phyloP scores from a whole-genome alignment of 1,284 basidiomycete genomes.

The Trichosporon ovoides region DNA sequence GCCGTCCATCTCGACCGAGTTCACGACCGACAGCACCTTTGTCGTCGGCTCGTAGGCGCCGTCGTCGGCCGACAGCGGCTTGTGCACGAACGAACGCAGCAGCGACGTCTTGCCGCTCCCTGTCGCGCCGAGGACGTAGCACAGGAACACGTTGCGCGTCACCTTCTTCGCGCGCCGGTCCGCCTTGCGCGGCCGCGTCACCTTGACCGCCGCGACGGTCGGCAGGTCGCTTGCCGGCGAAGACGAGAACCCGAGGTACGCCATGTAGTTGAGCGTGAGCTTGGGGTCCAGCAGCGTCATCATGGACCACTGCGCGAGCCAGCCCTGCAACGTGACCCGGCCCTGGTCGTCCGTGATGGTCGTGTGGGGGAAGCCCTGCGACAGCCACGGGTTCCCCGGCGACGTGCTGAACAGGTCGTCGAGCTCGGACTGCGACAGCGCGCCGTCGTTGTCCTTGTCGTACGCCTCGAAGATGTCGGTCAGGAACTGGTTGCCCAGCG shows the following conservation, averaged over 20 bases:
- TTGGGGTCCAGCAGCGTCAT: slow-evolving; percentile 89
- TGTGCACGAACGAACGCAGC: slow-evolving; percentile 77
- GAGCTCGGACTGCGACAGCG: slow-evolving; percentile 77
- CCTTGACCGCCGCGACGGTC: slow-evolving; percentile 69
- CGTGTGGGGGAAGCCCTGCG: slow-evolving; percentile 79
- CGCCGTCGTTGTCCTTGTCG: slow-evolving; percentile 96
- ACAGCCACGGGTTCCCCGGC: slow-evolving; percentile 87
- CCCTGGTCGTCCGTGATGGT: slow-evolving; percentile 85
- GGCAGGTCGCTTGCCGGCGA: slow-evolving; percentile 46
- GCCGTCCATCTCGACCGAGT: slow-evolving; percentile 89
- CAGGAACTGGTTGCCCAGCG: slow-evolving; percentile 90
- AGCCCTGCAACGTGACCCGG: slow-evolving; percentile 89
- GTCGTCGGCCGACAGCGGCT: slow-evolving; percentile 55
- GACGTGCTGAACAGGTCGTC: slow-evolving; percentile 87
- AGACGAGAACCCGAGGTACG: slow-evolving; percentile 58
- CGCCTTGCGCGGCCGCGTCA: slow-evolving; percentile 73
- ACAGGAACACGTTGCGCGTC: slow-evolving; percentile 81
- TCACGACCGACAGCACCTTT: slow-evolving; percentile 85
- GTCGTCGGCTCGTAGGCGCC: slow-evolving; percentile 73
- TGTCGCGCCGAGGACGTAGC: slow-evolving; percentile 89
- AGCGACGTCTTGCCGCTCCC: slow-evolving; percentile 92
- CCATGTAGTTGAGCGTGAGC: slow-evolving; percentile 90
- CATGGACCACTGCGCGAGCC: slow-evolving; percentile 99
- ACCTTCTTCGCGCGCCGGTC: slow-evolving; percentile 84
- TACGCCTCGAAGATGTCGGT: slow-evolving; percentile 96